Base-by-base conservation (phyloP, 176 grass and related monocot species). In the Neostapfia colusana region DNA sequence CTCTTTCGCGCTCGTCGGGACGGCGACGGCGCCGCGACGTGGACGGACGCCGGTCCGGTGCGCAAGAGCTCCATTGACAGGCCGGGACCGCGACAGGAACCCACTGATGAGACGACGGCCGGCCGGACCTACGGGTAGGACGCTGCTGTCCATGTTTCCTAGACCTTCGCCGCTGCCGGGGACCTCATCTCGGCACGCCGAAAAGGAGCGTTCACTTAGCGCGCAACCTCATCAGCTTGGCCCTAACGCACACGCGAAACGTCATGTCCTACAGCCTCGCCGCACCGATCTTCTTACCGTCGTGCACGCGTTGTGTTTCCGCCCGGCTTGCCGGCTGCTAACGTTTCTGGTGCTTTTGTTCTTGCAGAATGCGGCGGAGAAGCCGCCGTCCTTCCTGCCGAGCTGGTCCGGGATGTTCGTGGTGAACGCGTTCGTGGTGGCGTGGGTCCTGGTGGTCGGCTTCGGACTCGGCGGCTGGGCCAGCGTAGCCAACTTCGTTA, bases 391-490 rank as follows among this genome's bases (percentile, higher is more conserved):
- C 4, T 93, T 93, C 73, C 24, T 93, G 28, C 87, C 90, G 54
- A 93, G 87, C 77, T 93, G 90, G 90, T 82, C 84, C 46, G 90
- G 81, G 67, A 89, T 93, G 84, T 89, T 79, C 87, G 80, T 79
- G 49, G 48, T 89, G 84, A 89, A 93, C 77, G 78, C 70, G 37
- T 93, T 93, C 81, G 62, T 93, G 54, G 90, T 89, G 81, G 87
- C 43, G 57, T 93, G 90, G 90, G 87, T 93, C 77, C 81, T 93
- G 63, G 90, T 93, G 63, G 90, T 93, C 8, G 90, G 90, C 13
- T 93, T 93, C 81, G 90, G 90, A 10, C 72, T 93, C 63, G 90
- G 90, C 31, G 90, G 90, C 11, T 93, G 90, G 90, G 90, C 90
- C 9, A 93, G 90, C 87, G 63, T 89, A 11, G 17, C 81, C 87